Conservation (phyloP, 2,329 filamentous ascomycete species). For the Fusarium bactridioides region DNA sequence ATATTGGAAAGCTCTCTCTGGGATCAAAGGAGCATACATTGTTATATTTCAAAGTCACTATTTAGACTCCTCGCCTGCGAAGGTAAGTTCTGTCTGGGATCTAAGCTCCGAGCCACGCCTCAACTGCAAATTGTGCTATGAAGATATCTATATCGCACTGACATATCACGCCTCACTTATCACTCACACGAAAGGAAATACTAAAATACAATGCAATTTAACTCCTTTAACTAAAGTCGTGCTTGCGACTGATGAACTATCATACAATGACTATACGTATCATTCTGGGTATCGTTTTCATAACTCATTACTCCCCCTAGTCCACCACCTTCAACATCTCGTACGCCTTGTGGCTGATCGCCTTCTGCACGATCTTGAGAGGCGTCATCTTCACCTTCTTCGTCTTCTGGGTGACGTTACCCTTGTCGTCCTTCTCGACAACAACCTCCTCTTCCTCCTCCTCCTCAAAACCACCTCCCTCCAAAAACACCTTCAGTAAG, state of each 20-base stretch:
- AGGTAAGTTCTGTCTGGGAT: neutral
- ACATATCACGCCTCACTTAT: neutral
- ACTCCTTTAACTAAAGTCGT: neutral
- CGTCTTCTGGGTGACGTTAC: constrained; percentile 20
- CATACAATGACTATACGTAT: neutral
- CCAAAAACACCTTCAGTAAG: constrained; percentile 65
- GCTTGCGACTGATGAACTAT: neutral
- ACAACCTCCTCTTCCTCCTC: constrained; percentile 49
- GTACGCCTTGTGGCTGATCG: constrained; percentile 62
- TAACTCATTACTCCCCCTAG: constrained; percentile 41
- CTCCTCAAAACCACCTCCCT: constrained; percentile 56
- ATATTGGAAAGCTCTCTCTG: neutral
- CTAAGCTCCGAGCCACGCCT: rapidly evolving
- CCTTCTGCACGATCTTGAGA: constrained; percentile 55
- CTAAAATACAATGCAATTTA: too few species aligned
- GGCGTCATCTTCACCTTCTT: constrained; percentile 55
- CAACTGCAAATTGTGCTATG: neutral
- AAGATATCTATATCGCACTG: neutral
- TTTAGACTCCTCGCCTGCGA: rapidly evolving
- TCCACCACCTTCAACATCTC: constrained; percentile 64
- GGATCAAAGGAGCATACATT: neutral
- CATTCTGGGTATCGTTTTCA: constrained; percentile 34
- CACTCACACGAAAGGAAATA: rapidly evolving
- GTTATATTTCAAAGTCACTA: neutral
- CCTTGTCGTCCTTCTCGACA: constrained; percentile 41